These are phyloP conservation scores for Stipa capillata DNA, from an alignment of 176 grass and related monocot genomes.

Conservation along the genomic window DNA sequence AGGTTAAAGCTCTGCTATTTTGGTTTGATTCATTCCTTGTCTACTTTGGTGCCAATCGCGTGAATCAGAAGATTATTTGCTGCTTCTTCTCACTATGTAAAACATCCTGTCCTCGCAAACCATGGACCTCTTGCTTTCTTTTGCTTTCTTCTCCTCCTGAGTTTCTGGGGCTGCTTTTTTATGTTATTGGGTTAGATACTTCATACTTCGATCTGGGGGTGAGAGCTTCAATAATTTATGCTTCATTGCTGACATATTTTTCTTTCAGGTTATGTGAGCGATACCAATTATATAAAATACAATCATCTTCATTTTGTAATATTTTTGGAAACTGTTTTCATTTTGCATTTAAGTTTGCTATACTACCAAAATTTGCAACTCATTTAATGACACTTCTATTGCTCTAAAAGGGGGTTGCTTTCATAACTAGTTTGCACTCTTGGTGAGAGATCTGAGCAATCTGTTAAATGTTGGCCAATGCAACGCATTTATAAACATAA, in stretches of 20 bases:
- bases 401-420: neutral
- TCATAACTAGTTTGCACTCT: neutral
- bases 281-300: neutral
- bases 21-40: neutral
- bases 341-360: neutral
- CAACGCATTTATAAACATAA: neutral
- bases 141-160: neutral
- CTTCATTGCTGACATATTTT: neutral
- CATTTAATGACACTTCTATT: neutral
- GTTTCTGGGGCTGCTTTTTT: neutral
- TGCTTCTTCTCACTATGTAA: neutral
- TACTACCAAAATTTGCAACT: neutral
- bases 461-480: neutral
- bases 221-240: neutral
- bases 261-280: neutral
- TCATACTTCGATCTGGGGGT: neutral
- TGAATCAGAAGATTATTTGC: neutral
- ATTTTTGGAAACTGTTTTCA: neutral
- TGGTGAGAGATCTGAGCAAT: neutral
- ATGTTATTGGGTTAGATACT: neutral
- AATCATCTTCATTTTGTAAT: neutral
- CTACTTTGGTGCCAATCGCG: neutral
- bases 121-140: neutral
- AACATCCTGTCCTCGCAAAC: neutral
- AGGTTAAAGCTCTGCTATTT: neutral